Conservation (phyloP, 208 protist species). For the Trypanosoma conorhini region DNA sequence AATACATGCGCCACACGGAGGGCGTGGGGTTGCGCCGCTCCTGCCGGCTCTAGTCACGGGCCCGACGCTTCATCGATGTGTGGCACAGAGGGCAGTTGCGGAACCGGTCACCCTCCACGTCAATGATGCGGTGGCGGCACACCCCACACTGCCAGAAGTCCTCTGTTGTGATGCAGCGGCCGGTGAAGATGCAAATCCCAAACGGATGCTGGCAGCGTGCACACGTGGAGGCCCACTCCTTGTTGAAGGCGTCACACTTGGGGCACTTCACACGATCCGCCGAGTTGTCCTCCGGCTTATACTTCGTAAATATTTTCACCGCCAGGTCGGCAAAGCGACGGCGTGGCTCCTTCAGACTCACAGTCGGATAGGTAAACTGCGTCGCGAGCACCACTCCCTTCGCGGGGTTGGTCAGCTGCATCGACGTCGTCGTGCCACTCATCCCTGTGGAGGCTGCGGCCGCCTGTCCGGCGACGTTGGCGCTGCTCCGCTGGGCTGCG, state of each 20-base stretch:
- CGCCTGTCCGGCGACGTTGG: slow-evolving; percentile 14
- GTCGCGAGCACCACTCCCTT: slow-evolving; percentile 44
- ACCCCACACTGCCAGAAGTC: slow-evolving; percentile 77
- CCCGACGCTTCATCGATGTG: slow-evolving; percentile 60
- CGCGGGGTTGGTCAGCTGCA: slow-evolving; percentile 78
- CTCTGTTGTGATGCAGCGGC: slow-evolving; percentile 69
- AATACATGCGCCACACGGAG: no score
- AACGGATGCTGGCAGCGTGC: slow-evolving; percentile 84
- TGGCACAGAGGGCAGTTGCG: slow-evolving; percentile 94
- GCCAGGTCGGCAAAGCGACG: slow-evolving; percentile 91
- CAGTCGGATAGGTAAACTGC: slow-evolving; percentile 75
- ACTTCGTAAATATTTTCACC: slow-evolving; percentile 88
- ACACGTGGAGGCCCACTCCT: slow-evolving; percentile 90
- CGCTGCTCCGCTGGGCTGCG: slow-evolving; percentile 27
- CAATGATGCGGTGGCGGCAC: slow-evolving; percentile 86
- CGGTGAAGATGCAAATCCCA: slow-evolving; percentile 85
- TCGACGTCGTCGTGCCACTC: slow-evolving; percentile 60
- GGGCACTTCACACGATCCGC: slow-evolving; percentile 76
- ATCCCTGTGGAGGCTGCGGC: slow-evolving; percentile 40
- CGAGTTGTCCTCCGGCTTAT: slow-evolving; percentile 84
- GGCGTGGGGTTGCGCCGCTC: background rate
- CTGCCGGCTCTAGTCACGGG: slow-evolving; percentile 25
- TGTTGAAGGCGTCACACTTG: slow-evolving; percentile 84
- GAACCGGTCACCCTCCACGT: slow-evolving; percentile 67
- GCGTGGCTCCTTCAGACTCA: slow-evolving; percentile 62